These are phyloP conservation scores for Trichophyton verrucosum DNA, from an alignment of 2,329 filamentous ascomycete species.

Conservation along the genomic window DNA sequence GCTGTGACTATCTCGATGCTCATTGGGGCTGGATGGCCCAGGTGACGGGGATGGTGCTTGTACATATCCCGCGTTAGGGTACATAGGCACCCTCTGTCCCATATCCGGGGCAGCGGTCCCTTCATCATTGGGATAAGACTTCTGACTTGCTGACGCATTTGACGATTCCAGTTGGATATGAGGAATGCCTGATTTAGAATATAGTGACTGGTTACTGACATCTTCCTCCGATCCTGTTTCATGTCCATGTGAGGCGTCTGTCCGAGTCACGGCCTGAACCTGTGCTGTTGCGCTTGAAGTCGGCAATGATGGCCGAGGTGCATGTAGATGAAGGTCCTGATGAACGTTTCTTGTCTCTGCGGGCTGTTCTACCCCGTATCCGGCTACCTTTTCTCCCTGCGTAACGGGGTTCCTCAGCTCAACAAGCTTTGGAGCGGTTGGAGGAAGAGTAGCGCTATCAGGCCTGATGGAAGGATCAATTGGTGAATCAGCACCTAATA, in stretches of 20 bases:
- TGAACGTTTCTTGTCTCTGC: slow-evolving; percentile 67
- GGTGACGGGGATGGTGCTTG: slow-evolving; percentile 81
- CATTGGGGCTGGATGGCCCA: slow-evolving; percentile 22
- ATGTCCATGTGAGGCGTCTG: slow-evolving; percentile 66
- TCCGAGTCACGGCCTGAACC: slow-evolving; percentile 74
- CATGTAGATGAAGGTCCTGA: slow-evolving; percentile 73
- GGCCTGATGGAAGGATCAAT: slow-evolving; percentile 40
- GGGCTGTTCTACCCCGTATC: slow-evolving; percentile 39
- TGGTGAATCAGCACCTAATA: background rate
- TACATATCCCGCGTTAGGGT: slow-evolving; percentile 82
- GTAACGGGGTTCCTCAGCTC: slow-evolving; percentile 62
- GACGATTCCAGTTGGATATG: slow-evolving; percentile 39
- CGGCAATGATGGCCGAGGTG: slow-evolving; percentile 76
- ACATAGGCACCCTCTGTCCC: slow-evolving; percentile 85
- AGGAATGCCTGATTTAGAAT: slow-evolving; percentile 50
- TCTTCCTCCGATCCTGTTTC: slow-evolving; percentile 61
- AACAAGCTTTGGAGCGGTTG: slow-evolving; percentile 75
- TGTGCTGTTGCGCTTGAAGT: slow-evolving; percentile 69
- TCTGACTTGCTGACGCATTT: slow-evolving; percentile 39
- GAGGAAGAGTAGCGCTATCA: slow-evolving; percentile 68
- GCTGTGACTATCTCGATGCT: slow-evolving; percentile 45
- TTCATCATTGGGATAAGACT: slow-evolving; percentile 50
- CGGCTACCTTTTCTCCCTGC: slow-evolving; percentile 32
- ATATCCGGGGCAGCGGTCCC: slow-evolving; percentile 88
- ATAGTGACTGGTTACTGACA: slow-evolving; percentile 30